These are phyloP conservation scores for Arctium minus DNA, from an alignment of 129 eudicot genomes.

Conservation along the genomic window DNA sequence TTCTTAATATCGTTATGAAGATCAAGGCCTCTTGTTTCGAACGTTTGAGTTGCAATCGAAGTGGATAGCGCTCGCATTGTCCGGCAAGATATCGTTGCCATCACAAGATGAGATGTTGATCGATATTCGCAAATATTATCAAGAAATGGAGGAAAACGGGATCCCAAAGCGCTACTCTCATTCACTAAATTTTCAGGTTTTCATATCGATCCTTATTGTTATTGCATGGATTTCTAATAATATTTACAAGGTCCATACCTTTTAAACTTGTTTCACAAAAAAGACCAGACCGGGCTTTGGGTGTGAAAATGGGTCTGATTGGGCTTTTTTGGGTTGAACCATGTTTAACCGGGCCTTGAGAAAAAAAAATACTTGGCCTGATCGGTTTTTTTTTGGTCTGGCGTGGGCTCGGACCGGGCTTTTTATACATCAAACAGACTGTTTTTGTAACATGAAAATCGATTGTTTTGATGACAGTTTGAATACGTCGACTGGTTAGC, in stretches of 20 bases:
- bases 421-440: neutral
- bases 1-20: neutral
- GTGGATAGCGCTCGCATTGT: conserved; percentile 51
- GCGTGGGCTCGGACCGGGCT: neutral
- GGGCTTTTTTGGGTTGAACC: neutral
- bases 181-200: conserved; percentile 23
- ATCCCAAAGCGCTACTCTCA: conserved; percentile 45
- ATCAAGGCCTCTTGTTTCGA: conserved; percentile 27
- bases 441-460: neutral
- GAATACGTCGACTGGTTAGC: conserved; percentile 59
- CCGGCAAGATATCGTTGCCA: conserved; percentile 44
- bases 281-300: neutral
- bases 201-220: neutral
- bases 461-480: conserved; percentile 28
- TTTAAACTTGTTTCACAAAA: neutral
- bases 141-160: conserved; percentile 36
- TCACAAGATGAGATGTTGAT: conserved; percentile 48
- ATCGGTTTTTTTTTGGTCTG: neutral
- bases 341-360: neutral
- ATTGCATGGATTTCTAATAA: neutral
- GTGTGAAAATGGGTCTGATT: neutral
- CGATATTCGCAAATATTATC: conserved; percentile 34
- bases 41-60: conserved; percentile 55
- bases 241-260: neutral
- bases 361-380: neutral